Evolutionary conservation across 2,329 filamentous ascomycete genomes (phyloP), one percentile per base, ranked within the genome.

Genomic region (Phoma sp.): DNA sequence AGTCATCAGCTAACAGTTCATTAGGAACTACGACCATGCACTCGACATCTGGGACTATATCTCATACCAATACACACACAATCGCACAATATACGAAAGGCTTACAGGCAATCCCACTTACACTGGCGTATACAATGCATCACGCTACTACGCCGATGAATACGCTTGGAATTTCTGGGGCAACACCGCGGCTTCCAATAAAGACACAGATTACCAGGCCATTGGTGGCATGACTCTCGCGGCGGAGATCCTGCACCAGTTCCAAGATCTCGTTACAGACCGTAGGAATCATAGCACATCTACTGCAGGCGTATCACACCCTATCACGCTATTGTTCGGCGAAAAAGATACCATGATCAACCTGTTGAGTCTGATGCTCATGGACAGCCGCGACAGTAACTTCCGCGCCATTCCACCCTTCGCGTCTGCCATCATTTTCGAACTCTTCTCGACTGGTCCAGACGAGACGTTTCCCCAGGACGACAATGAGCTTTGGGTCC

Each of bases 41-140:
- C 78, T 80, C 56, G 64, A 75, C 10, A 82, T 87, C 55, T 82
- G 78, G 48, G 83, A 87, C 55, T 85, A 82, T 60, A 69, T 86
- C 39, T 77, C 79, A 29, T 86, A 86, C 66, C 75, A 79, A 35
- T 77, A 77, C 45, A 62, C 74, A 14, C 83, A 87, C 69, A 83
- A 86, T 60, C 62, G 64, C 8, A 78, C 74, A 5, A 70, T 79
- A 22, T 65, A 71, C 42, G 54, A 64, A 2, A 56, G 65, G 1
- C 61, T 79, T n/a, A 43, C 62, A n/a, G 70, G 69, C 40, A 62
- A 71, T 43, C 63, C 68, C 0, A 30, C 54, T 4, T 65, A 61
- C 42, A 52, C 52, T 2, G 65, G 61, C 10, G 56, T 66, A 14
- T 68, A 68, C 43, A 59, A 66, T 7, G 53, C 61, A 23, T 55